A percentile compares a stretch with the other conserved stretches of the same genome.
Evolutionary conservation across 108 stramenopile genomes (phyloP).

Genomic region (Pseudonitzschia delicatissima): DNA sequence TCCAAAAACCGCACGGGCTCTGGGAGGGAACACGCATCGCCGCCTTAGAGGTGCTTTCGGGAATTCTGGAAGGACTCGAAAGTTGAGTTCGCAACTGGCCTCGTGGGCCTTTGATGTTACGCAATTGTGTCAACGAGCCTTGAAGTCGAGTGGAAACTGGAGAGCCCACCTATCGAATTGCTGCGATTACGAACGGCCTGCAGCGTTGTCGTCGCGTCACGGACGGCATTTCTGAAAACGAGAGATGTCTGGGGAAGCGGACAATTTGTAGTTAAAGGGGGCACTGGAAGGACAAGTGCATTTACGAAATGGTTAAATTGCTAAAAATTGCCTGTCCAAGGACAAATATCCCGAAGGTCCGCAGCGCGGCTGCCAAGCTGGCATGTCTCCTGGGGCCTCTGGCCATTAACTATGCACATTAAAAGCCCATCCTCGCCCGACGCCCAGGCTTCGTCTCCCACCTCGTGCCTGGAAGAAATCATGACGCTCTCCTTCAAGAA

Average conservation of each 20-base stretch:
- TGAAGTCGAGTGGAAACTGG: slow-evolving; percentile 62
- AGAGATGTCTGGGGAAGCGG: slow-evolving; percentile 22
- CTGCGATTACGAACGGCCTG: slow-evolving; percentile 55
- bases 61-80: slow-evolving; percentile 42
- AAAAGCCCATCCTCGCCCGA: slow-evolving; percentile 36
- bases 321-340: slow-evolving; percentile 54
- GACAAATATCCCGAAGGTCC: slow-evolving; percentile 79
- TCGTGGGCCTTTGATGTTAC: slow-evolving; percentile 74
- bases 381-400: slow-evolving; percentile 60
- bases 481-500: slow-evolving; percentile 63
- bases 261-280: slow-evolving; percentile 46
- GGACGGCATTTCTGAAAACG: slow-evolving; percentile 35
- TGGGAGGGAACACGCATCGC: slow-evolving; percentile 77
- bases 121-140: slow-evolving; percentile 56
- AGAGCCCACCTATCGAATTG: slow-evolving; percentile 74
- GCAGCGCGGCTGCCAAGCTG: slow-evolving; percentile 56
- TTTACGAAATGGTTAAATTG: slow-evolving; percentile 63
- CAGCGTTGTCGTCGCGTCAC: slow-evolving; percentile 59
- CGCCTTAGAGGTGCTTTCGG: slow-evolving; percentile 64
- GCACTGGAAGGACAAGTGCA: slow-evolving; percentile 71
- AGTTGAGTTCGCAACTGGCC: slow-evolving; percentile 46
- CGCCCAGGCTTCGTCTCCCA: slow-evolving; percentile 25
- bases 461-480: slow-evolving; percentile 59
- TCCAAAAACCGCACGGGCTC: slow-evolving; percentile 65
- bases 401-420: slow-evolving; percentile 42